Evolutionary conservation across 257 asterid species (phyloP).

Genomic region (Solanum medicagineum): DNA sequence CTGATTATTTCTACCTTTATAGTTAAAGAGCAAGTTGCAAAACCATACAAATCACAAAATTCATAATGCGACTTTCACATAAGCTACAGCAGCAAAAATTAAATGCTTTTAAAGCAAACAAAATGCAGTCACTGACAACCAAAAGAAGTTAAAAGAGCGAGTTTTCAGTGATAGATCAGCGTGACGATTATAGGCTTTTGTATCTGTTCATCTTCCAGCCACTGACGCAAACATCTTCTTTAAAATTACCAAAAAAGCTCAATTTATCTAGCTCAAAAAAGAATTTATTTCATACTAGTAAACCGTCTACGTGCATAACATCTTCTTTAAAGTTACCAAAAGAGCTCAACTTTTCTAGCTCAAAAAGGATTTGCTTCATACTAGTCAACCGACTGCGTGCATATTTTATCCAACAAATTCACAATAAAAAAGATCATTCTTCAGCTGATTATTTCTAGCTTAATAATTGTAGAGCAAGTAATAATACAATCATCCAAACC

Average conservation of each 20-base stretch:
- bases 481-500: background rate
- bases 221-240: background rate
- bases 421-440: background rate
- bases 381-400: background rate
- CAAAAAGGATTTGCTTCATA: background rate
- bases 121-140: constrained; percentile 6
- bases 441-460: background rate
- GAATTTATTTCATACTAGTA: background rate
- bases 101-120: background rate
- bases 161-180: constrained; percentile 11
- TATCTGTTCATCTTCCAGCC: background rate
- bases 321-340: background rate
- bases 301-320: background rate
- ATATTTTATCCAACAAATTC: background rate
- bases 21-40: background rate
- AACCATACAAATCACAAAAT: background rate
- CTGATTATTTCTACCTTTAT: background rate
- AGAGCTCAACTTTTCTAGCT: background rate
- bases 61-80: background rate
- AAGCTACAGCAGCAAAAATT: background rate
- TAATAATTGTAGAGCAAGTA: background rate
- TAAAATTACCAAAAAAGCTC: background rate
- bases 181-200: constrained; percentile 20
- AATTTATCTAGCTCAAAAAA: background rate
- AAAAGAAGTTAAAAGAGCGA: constrained; percentile 22